Base-by-base conservation (phyloP, 768 basidiomycete genomes). In the Trametes cinnabarina region DNA sequence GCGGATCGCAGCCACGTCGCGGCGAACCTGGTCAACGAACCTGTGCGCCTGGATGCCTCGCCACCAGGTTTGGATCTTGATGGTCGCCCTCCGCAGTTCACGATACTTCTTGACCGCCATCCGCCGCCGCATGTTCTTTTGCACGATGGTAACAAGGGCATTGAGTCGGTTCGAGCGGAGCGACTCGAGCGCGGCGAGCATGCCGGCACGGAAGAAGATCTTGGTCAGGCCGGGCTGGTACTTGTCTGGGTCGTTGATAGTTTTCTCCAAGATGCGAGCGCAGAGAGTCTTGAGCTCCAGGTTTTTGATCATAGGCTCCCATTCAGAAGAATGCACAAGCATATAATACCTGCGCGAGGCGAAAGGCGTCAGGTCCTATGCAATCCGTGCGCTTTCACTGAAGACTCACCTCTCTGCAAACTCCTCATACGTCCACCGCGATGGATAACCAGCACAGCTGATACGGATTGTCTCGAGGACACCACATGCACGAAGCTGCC, bases 131-230 rank as follows among this genome's bases (percentile, higher is more conserved):
- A 98, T 88, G 73, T 98, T 98, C 84, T 98, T 98, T 77, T 98
- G 97, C 3, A 99, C 89, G 50, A 97, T 83, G 12, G 94, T 97
- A 60, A 95, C 93, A 75, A 99, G 84, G 20, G 86, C 78, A 69
- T 96, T 95, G 51, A 98, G 82, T 58, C 91, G 81, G 59, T 90
- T 86, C 7, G 94, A 87, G 39, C 97, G 90, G 54, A 95, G 79
- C 15, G 92, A 85, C 74, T 99, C 97, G 43, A 99, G 80, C 6
- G 90, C 90, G 25, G 97, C 96, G 54, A 99, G 87, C 94, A 98
- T 98, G 62, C 97, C 97, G 12, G 97, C 95, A 59, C 97, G 86
- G 82, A 99, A 98, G 78, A 99, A 99, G 65, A 99, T 98, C 76
- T 99, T 99, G 25, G 92, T 98, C 26, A 94, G 81, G 65, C 97